phyloP scores from a whole-genome alignment of 345 rosid genomes.

The Mangifera indica region DNA sequence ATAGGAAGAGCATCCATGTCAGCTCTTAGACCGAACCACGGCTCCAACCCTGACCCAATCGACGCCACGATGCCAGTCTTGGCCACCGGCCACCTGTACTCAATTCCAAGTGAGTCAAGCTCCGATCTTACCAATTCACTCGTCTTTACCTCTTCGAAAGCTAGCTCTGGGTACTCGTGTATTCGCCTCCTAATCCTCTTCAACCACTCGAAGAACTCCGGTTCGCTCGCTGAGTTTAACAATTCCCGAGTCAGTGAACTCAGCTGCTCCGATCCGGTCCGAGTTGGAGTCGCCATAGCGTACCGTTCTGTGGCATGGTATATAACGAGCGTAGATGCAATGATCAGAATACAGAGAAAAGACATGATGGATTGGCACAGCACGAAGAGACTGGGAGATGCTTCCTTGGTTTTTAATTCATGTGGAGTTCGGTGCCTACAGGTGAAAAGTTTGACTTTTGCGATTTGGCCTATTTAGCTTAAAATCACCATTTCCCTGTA shows the following conservation, averaged over 20 bases:
- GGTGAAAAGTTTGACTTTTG: no score
- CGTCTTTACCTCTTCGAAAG: conserved; percentile 43
- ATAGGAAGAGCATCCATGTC: conserved; percentile 63
- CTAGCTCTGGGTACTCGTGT: conserved; percentile 53
- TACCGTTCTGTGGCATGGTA: background rate
- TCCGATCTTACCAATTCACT: conserved; percentile 39
- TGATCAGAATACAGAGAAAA: background rate
- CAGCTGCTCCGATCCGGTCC: conserved; percentile 20
- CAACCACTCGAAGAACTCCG: conserved; percentile 46
- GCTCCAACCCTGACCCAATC: conserved; percentile 42
- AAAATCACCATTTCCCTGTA: no score
- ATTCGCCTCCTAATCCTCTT: conserved; percentile 37
- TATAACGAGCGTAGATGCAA: background rate
- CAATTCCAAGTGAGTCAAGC: conserved; percentile 41
- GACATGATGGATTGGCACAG: background rate
- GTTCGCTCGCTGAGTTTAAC: conserved; percentile 36
- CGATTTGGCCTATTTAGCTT: no score
- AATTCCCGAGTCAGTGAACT: conserved; percentile 25
- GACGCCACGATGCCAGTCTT: conserved; percentile 55
- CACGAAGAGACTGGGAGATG: background rate
- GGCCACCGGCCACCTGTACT: conserved; percentile 50
- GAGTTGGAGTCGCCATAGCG: background rate
- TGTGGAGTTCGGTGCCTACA: background rate
- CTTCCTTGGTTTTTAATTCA: no score
- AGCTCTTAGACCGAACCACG: conserved; percentile 54